Base-by-base conservation (phyloP, 495 filamentous ascomycete species). In the Parathielavia appendiculata region DNA sequence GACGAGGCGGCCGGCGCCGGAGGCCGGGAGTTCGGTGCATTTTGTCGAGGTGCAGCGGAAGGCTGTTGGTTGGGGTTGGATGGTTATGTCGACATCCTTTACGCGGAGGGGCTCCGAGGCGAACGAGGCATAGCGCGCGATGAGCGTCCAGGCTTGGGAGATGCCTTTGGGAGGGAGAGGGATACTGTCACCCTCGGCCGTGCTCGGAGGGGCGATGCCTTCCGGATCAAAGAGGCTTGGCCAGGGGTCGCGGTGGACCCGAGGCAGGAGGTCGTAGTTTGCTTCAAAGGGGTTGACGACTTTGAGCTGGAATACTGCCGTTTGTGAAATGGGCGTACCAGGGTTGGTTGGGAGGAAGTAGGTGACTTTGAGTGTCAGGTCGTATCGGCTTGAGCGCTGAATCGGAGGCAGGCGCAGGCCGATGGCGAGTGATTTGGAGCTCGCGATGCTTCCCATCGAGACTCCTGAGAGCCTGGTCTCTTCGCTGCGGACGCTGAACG, bases 281-380 rank as follows among this genome's bases (percentile, higher is more conserved):
- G 90, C 87, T 72, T 95, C 90, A 60, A 97, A 96, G 9, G 93
- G 90, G 38, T 82, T 84, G 52, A 88, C 78, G 54, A 97, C 78
- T 16, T 84, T 80, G 14, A 99, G 65, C 14, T 85, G 83, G 19
- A 85, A 80, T 0, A 79, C 74, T 7, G 84, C 66, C 1, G 81
- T 82, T 67, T 92, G 92, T 5, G 84, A 82, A 10, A 97, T 87
- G 7, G 88, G 88, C 2, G 93, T 97, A 46, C 88, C 86, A 6
- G 84, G 79, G 70, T 97, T 91, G 12, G 88, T 87, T 5, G 87
- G 70, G 11, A 97, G 79, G 64, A 86, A 80, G 67, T 98, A 98
- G 1, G 81, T 73, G 6, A 86, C 79, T 49, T 83, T 86, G 50
- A 96, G 75, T 40, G 85, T 84, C 22, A 97, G 63, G 16, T 86